Base-by-base conservation (phyloP, 306 rosid species). In the Vigna hirtella region DNA sequence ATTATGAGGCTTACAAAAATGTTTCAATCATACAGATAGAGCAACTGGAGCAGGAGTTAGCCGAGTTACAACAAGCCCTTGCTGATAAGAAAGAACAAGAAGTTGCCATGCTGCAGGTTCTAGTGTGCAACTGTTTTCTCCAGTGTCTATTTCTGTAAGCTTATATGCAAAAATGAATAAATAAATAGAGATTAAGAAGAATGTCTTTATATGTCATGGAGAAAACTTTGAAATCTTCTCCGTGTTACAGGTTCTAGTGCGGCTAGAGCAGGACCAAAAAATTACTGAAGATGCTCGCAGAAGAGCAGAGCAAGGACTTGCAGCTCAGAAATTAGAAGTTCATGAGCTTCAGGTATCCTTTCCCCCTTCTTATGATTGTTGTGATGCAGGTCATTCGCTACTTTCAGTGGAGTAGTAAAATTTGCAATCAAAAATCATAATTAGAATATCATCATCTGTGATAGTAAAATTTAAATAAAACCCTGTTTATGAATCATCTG, bases 81-180 rank as follows among this genome's bases (percentile, higher is more conserved):
- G 38, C 83, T 11, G 98, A 91, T 59, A 91, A 95, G 86, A 89
- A 88, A 85, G 93, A 91, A 79, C 96, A 95, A 91, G 99, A 91
- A 89, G 73, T 86, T 81, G 90, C 96, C 75, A 86, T 95, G 93
- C 86, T 95, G 80, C 86, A 93, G 99, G 99, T 93, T 86, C 75
- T 84, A 53, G 36, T 79, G 81, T 72, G 82, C 83, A 70, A 78
- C 55, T 65, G 71, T 83, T 85, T 82, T 77, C 79, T 73, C 73
- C 86, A 49, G 74, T 74, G 51, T 68, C 69, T 82, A 79, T 63
- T 78, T 85, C 74, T 67, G 82, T 83, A 83, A 86, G 78, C 83
- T 70, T 74, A 62, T 57, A 49, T 77, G 82, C 74, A 63, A 62
- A 82, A 73, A 67, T 65, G 74, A 83, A 68, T 43, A 61, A 74